Conservation (phyloP, 768 basidiomycete species). For the Tulasnella sp. region DNA sequence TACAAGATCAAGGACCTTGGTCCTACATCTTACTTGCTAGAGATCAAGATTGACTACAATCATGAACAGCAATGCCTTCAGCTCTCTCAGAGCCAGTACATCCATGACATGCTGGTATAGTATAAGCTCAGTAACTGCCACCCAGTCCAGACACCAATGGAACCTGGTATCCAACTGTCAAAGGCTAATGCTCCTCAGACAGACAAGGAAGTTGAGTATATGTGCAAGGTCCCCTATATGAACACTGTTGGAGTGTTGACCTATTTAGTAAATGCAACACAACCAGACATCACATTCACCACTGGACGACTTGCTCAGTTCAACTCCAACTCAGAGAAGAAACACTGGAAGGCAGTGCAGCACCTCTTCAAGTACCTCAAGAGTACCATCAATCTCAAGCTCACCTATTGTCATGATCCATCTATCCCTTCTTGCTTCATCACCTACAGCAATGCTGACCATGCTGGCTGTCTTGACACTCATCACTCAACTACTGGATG, state of each 20-base stretch:
- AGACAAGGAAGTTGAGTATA: constrained; percentile 15
- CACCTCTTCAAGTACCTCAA: constrained; percentile 19
- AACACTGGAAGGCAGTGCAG: constrained; percentile 27
- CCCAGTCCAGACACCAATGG: not conserved
- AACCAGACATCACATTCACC: constrained; percentile 25
- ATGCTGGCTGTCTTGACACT: constrained; percentile 23
- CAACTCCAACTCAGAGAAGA: constrained; percentile 20
- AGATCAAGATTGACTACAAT: not conserved
- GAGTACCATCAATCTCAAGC: not conserved
- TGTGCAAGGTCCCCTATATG: constrained; percentile 17
- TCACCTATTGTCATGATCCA: not conserved
- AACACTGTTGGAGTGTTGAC: constrained; percentile 17
- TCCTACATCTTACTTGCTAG: not conserved
- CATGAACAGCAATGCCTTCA: not conserved
- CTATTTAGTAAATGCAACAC: constrained; percentile 20
- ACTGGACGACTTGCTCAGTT: constrained; percentile 14
- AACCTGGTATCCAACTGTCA: constrained; percentile 19
- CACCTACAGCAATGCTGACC: constrained; percentile 25
- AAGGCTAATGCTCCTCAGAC: constrained; percentile 24
- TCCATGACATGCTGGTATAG: not conserved
- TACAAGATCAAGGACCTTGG: constrained; percentile 4
- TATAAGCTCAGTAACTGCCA: not conserved
- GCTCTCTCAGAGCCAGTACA: not conserved
- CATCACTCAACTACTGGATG: constrained; percentile 31
- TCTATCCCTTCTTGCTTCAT: not conserved